Conservation (phyloP, 495 filamentous ascomycete genomes). For the Hypomontagnella submonticulosa region DNA sequence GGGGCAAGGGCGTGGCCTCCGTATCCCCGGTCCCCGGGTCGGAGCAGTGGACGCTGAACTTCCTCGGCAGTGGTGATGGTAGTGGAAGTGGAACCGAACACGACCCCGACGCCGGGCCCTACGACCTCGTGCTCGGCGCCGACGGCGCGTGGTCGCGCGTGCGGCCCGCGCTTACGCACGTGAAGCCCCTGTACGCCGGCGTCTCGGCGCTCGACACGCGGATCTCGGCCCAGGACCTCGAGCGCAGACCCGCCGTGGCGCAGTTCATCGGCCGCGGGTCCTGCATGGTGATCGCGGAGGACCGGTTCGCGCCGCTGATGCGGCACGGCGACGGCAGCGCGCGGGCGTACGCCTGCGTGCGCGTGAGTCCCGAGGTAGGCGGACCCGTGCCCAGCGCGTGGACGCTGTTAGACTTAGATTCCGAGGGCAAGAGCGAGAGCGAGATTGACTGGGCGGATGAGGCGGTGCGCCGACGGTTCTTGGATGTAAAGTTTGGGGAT, state of each 20-base stretch:
- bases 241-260: constrained; percentile 43
- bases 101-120: constrained; percentile 33
- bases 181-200: constrained; percentile 62
- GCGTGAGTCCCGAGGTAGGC: constrained; percentile 32
- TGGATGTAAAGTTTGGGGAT: constrained; percentile 53
- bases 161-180: constrained; percentile 58
- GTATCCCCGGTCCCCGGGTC: constrained; percentile 27
- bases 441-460: constrained; percentile 46
- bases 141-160: constrained; percentile 71
- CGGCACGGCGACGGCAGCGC: constrained; percentile 55
- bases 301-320: constrained; percentile 56
- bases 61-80: too few relatives aligned
- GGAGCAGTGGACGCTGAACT: constrained; percentile 49
- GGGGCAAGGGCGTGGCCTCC: constrained; percentile 54
- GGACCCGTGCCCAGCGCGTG: constrained; percentile 35
- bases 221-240: constrained; percentile 47
- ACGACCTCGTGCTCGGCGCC: constrained; percentile 69
- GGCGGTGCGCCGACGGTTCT: constrained; percentile 44
- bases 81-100: constrained; percentile 29
- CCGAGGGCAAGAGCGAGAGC: constrained; percentile 47
- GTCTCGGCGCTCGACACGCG: constrained; percentile 53
- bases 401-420: constrained; percentile 39
- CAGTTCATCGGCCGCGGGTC: constrained; percentile 57
- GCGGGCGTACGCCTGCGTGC: constrained; percentile 54
- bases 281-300: constrained; percentile 56